Conservation (phyloP, 495 filamentous ascomycete species). For the Elaphomyces granulatus region DNA sequence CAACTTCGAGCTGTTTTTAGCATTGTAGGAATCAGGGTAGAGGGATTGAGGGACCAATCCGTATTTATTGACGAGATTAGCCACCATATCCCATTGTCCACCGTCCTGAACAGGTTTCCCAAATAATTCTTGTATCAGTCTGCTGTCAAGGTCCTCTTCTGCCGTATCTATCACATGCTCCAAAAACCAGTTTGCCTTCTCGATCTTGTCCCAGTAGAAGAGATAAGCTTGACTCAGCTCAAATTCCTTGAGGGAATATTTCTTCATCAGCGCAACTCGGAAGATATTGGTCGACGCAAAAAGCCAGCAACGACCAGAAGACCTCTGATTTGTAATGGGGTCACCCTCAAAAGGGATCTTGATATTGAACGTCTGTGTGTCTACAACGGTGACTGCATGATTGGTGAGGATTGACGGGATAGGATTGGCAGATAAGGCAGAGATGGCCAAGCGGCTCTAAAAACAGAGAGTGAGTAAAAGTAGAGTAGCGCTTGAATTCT, state of each 20-base stretch:
- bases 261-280: constrained; percentile 68
- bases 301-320: constrained; percentile 74
- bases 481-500: no score
- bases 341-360: constrained; percentile 68
- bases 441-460: constrained; percentile 52
- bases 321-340: constrained; percentile 72
- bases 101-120: constrained; percentile 59
- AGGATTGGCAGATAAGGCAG: constrained; percentile 45
- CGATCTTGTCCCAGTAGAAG: constrained; percentile 93
- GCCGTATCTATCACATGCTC: constrained; percentile 66
- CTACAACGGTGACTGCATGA: constrained; percentile 35
- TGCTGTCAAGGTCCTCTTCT: constrained; percentile 47
- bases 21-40: constrained; percentile 69
- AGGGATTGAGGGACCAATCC: constrained; percentile 65
- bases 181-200: constrained; percentile 81
- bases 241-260: constrained; percentile 60
- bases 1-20: constrained; percentile 51
- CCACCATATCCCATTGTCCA: constrained; percentile 89
- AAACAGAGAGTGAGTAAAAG: neutral
- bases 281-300: constrained; percentile 83
- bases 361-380: constrained; percentile 67
- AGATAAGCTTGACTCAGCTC: constrained; percentile 77
- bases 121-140: constrained; percentile 54
- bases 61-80: constrained; percentile 73
- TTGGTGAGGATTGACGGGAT: constrained; percentile 38